Percentiles rank a stretch among this genome's conserved stretches.
These are phyloP conservation scores for Globisporangium okanoganense DNA, from an alignment of 352 stramenopile species.

Conservation along the genomic window DNA sequence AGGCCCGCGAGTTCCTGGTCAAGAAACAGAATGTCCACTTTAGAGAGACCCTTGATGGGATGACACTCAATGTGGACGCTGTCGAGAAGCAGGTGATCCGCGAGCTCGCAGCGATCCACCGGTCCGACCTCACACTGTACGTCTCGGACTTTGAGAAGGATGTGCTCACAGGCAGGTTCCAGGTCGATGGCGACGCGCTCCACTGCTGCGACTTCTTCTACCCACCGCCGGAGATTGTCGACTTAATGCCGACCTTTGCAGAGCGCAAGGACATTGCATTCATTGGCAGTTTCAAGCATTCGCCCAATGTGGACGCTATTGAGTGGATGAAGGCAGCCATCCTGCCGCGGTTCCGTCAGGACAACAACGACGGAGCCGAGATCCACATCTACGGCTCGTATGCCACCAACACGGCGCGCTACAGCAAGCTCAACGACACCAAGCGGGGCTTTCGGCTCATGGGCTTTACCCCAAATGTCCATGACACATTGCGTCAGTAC, in stretches of 20 bases:
- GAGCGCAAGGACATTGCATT: conserved; percentile 75
- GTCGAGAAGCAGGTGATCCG: conserved; percentile 70
- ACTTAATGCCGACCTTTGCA: conserved; percentile 18
- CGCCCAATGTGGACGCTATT: conserved; percentile 89
- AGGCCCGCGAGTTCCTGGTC: conserved; percentile 74
- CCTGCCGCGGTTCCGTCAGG: conserved; percentile 63
- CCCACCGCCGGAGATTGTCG: conserved; percentile 18
- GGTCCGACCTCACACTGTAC: conserved; percentile 70
- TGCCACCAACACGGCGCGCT: conserved; percentile 38
- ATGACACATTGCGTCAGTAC: conserved; percentile 65
- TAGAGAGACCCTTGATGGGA: conserved; percentile 34
- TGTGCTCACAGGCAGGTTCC: conserved; percentile 54
- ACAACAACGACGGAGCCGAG: conserved; percentile 19
- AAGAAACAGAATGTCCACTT: conserved; percentile 47
- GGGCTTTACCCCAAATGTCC: conserved; percentile 73
- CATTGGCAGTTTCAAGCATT: conserved; percentile 91
- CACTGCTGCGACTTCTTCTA: conserved; percentile 76
- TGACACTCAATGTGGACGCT: conserved; percentile 27
- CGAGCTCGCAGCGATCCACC: conserved; percentile 73
- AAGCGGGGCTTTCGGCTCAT: conserved; percentile 59
- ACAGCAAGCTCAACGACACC: conserved; percentile 49
- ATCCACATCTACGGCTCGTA: conserved; percentile 90
- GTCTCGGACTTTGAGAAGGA: conserved; percentile 68
- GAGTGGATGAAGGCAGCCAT: conserved; percentile 67
- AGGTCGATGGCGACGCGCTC: conserved; percentile 39